Evolutionary conservation across 1,284 basidiomycete genomes (phyloP).

Genomic region (Coniferiporia weirii): DNA sequence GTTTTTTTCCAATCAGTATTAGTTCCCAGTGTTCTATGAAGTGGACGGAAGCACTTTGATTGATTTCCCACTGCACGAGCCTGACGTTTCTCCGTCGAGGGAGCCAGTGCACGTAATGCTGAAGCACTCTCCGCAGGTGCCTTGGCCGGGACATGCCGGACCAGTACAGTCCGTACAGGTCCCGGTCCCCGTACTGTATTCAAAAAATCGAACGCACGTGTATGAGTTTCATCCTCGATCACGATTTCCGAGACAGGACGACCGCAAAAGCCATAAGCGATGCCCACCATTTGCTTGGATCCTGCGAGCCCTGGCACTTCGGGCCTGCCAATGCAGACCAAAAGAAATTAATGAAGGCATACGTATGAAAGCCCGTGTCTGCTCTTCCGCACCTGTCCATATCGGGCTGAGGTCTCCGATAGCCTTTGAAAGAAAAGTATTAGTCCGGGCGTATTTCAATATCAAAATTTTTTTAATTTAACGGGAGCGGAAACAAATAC

Average conservation of each 20-base stretch:
- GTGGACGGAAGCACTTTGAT: neutral
- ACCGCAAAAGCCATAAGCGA: neutral
- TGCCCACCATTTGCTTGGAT: neutral
- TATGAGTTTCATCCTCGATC: too few species aligned
- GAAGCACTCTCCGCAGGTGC: slow-evolving; percentile 1
- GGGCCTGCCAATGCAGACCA: neutral
- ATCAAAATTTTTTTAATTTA: neutral
- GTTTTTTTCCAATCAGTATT: neutral
- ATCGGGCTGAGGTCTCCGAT: neutral
- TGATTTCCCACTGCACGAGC: neutral
- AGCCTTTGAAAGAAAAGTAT: neutral
- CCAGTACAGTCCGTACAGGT: neutral
- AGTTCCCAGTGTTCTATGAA: neutral
- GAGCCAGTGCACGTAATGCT: neutral
- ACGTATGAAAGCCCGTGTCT: neutral
- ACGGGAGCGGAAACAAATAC: neutral
- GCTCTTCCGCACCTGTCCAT: neutral
- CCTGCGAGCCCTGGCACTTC: neutral
- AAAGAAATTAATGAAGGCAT: neutral
- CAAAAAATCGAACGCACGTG: neutral
- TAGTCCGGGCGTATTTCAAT: neutral
- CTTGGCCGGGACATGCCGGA: neutral
- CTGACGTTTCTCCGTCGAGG: neutral
- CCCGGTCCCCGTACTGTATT: neutral
- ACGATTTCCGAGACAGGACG: neutral